phyloP scores from a whole-genome alignment of 2,329 filamentous ascomycete species.

The Dothideomycetidae sp. region DNA sequence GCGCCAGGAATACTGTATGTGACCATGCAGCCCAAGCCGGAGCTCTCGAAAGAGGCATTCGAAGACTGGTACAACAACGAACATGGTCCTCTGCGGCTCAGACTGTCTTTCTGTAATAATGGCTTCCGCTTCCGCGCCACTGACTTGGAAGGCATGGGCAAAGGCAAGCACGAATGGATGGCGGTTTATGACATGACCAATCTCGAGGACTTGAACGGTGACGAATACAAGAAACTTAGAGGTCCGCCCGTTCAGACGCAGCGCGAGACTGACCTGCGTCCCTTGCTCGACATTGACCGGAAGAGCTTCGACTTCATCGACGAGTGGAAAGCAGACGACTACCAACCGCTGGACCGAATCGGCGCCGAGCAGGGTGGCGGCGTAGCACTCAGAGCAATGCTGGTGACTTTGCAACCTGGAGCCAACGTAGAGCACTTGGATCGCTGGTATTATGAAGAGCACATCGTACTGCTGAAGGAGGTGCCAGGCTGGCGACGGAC shows the following conservation, averaged over 20 bases:
- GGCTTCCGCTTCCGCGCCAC: conserved; percentile 64
- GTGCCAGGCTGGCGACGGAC: conserved; percentile 68
- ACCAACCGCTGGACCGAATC: conserved; percentile 45
- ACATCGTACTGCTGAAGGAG: conserved; percentile 55
- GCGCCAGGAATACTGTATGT: conserved; percentile 61
- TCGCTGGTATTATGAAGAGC: conserved; percentile 63
- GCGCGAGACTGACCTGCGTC: conserved; percentile 33
- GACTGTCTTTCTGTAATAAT: conserved; percentile 58
- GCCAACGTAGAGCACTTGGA: conserved; percentile 40
- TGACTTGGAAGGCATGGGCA: conserved; percentile 34
- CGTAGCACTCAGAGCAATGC: conserved; percentile 47
- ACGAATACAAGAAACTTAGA: conserved; percentile 54
- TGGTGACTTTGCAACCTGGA: conserved; percentile 44
- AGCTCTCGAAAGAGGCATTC: conserved; percentile 54
- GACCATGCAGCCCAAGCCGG: conserved; percentile 64
- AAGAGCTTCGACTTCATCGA: conserved; percentile 54
- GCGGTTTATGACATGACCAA: conserved; percentile 70
- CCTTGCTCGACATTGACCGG: conserved; percentile 52
- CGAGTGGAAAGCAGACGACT: conserved; percentile 40
- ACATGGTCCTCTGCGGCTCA: conserved; percentile 68
- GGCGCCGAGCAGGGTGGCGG: conserved; percentile 46
- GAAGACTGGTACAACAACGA: conserved; percentile 94
- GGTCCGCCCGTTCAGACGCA: conserved; percentile 42
- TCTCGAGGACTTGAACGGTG: conserved; percentile 55
- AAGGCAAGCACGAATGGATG: conserved; percentile 52